Evolutionary conservation across 345 rosid genomes (phyloP).

Genomic region (Camelina laxa): DNA sequence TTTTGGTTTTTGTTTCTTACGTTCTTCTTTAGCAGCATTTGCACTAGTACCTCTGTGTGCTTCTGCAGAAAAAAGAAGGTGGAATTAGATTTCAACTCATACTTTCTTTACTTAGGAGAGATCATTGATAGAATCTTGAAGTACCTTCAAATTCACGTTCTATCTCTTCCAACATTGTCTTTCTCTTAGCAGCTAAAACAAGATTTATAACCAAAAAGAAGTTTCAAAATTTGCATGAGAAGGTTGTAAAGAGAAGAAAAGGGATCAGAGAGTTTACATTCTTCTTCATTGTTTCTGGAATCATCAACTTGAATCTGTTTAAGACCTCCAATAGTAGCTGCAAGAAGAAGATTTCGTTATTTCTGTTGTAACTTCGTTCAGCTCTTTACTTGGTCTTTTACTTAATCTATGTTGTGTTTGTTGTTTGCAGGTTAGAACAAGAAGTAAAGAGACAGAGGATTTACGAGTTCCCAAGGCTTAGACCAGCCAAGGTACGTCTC

Average conservation of each 20-base stretch:
- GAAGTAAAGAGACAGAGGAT: too few relatives aligned
- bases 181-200: conserved; percentile 34
- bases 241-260: neutral
- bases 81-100: conserved; percentile 3
- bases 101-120: neutral
- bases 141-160: conserved; percentile 43
- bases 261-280: conserved; percentile 25
- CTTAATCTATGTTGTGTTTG: too few relatives aligned
- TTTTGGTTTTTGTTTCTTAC: conserved; percentile 15
- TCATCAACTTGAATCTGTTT: neutral
- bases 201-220: neutral
- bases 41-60: conserved; percentile 18
- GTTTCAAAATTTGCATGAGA: neutral
- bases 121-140: conserved; percentile 9
- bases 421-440: too few relatives aligned
- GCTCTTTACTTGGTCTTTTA: too few relatives aligned
- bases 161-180: conserved; percentile 34
- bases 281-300: conserved; percentile 10
- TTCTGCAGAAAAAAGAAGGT: conserved; percentile 24
- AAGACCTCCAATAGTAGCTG: conserved; percentile 29
- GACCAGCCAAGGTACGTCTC: too few relatives aligned
- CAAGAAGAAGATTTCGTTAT: neutral
- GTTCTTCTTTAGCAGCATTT: conserved; percentile 13
- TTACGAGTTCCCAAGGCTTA: too few relatives aligned
- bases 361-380: too few relatives aligned